Percentiles rank a stretch among this genome's conserved stretches.
Conservation (phyloP, 2,329 filamentous ascomycete genomes). For the Fusarium sp. region DNA sequence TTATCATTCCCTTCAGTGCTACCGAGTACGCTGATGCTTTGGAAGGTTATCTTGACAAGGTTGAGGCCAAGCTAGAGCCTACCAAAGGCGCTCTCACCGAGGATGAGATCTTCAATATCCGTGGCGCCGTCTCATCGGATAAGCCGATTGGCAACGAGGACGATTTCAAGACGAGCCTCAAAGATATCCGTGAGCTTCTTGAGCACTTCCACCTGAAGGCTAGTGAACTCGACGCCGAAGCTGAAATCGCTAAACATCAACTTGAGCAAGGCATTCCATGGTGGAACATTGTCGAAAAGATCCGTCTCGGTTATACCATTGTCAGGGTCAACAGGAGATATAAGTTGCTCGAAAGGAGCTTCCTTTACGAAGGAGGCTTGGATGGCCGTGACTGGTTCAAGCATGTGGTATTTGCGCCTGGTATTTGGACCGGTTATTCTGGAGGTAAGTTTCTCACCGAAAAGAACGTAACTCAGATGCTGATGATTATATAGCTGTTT, state of each 20-base stretch:
- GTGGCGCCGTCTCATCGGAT: conserved; percentile 42
- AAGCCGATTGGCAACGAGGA: conserved; percentile 51
- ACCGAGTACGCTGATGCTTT: conserved; percentile 72
- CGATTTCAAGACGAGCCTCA: conserved; percentile 55
- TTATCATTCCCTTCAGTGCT: conserved; percentile 73
- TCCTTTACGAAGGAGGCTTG: conserved; percentile 80
- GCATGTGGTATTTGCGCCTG: conserved; percentile 92
- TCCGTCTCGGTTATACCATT: conserved; percentile 73
- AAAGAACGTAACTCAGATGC: neutral
- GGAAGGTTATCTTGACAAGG: conserved; percentile 61
- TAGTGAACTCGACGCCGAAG: conserved; percentile 58
- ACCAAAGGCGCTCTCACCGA: conserved; percentile 39
- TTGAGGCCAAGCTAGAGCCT: conserved; percentile 61
- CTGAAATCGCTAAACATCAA: conserved; percentile 57
- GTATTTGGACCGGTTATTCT: conserved; percentile 90
- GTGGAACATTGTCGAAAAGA: conserved; percentile 80
- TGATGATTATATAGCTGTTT: conserved; percentile 60
- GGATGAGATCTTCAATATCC: conserved; percentile 48
- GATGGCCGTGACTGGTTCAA: conserved; percentile 91
- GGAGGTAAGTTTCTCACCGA: conserved; percentile 65
- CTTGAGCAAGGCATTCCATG: conserved; percentile 72
- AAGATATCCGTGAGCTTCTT: conserved; percentile 54
- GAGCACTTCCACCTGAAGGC: conserved; percentile 55
- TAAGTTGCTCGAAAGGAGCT: conserved; percentile 84
- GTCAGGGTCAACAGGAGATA: conserved; percentile 80